Evolutionary conservation across 2,329 filamentous ascomycete species (phyloP), one percentile per base, ranked within the genome.

Genomic region (Apiospora phragmitis): DNA sequence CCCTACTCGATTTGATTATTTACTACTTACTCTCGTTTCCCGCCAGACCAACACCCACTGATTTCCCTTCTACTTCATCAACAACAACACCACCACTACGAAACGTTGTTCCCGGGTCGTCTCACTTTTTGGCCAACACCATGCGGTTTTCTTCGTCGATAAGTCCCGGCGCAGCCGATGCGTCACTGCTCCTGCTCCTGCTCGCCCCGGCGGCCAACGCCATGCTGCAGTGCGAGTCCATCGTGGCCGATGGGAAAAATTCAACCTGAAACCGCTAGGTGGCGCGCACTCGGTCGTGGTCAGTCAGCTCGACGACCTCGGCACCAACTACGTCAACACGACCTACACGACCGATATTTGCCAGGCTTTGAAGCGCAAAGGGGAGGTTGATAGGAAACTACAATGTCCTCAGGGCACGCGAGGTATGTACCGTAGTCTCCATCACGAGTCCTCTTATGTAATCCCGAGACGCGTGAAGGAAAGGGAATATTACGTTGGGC

Each of bases 261-360:
- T 92, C 80, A 86, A 94, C 80, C 84, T 95, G 41, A 83, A 84
- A 35, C 80, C 85, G 73, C 87, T 95, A 9, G 85, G 83, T 7
- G 93, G 92, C 1, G 91, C 92, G 43, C 92, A 92, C 79, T 89
- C 90, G 0, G 90, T 94, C 47, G 86, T 93, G 69, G 89, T 89
- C 67, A 85, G 83, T 76, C 84, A 85, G 73, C 81, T 86, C 43
- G 85, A 86, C 26, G 86, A 84, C 21, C 81, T 86, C 45, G 85
- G 86, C 26, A 86, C 84, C 24, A 84, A 85, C 21, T 84, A 88
- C 38, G 85, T 85, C 72, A 96, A 96, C 80, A 94, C 90, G 35
- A 95, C 93, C 59, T 97, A 94, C 80, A 95, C 93, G 0, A 79
- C 97, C 70, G 92, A 97, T 76, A 85, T 97, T 67, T 97, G 94